These are phyloP conservation scores for Atkinsonella hypoxylon DNA, from an alignment of 2,329 filamentous ascomycete species.

Conservation along the genomic window DNA sequence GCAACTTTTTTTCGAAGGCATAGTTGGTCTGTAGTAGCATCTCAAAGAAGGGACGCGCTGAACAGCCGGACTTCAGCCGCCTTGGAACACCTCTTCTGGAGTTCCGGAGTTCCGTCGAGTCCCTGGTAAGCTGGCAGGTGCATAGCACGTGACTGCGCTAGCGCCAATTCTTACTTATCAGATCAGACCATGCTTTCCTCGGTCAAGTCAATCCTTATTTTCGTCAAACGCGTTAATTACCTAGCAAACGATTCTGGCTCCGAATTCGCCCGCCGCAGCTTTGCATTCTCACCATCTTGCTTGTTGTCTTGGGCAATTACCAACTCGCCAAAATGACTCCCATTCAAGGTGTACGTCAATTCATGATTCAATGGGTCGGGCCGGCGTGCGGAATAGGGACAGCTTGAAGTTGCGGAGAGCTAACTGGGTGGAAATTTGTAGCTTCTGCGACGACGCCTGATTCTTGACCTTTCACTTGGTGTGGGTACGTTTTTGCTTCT, in stretches of 20 bases:
- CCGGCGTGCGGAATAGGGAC: background rate
- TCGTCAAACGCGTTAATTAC: constrained; percentile 4
- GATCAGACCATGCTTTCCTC: constrained; percentile 1
- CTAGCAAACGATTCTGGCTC: background rate
- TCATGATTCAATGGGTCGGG: constrained; percentile 18
- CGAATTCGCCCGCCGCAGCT: background rate
- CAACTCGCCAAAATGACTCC: constrained; percentile 31
- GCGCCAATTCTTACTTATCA: background rate
- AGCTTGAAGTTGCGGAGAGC: constrained; percentile 13
- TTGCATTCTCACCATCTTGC: background rate
- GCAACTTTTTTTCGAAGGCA: background rate
- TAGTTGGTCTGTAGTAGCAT: background rate
- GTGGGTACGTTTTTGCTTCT: constrained; percentile 33
- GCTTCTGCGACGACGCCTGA: constrained; percentile 50
- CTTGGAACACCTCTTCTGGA: too few relatives aligned
- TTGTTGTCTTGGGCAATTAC: background rate
- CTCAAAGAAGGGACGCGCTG: background rate
- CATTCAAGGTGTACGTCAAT: constrained; percentile 45
- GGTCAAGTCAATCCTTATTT: constrained; percentile 7
- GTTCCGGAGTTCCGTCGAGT: too few relatives aligned
- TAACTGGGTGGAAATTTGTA: constrained; percentile 24
- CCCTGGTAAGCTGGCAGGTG: background rate
- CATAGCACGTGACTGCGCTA: constrained; percentile 2
- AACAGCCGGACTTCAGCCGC: constrained; percentile 16
- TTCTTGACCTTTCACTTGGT: constrained; percentile 42